A percentile compares a stretch with the other conserved stretches of the same genome.
Conservation (phyloP, 1,139 yeast species). For the Saccharomyces pastorianus region DNA sequence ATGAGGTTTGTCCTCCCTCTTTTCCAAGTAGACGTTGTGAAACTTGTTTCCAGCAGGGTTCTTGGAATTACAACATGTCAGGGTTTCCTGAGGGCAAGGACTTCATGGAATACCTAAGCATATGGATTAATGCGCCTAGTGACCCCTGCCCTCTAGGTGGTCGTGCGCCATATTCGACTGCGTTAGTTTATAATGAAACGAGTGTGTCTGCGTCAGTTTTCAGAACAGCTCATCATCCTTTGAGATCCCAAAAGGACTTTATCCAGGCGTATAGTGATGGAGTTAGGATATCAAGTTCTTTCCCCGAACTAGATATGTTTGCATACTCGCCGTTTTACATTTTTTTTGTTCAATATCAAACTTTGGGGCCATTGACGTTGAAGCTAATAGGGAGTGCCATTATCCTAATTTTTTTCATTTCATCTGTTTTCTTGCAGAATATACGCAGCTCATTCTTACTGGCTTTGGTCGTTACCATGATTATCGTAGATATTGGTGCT, state of each 20-base stretch:
- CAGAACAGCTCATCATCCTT: conserved; percentile 73
- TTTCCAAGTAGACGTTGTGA: conserved; percentile 69
- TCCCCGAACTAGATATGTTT: conserved; percentile 55
- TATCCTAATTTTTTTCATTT: conserved; percentile 44
- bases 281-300: conserved; percentile 55
- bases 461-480: conserved; percentile 51
- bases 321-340: conserved; percentile 91
- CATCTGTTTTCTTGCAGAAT: conserved; percentile 61
- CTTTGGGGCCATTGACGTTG: conserved; percentile 52
- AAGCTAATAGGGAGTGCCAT: conserved; percentile 50
- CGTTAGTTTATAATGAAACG: conserved; percentile 43
- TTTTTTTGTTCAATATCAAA: conserved; percentile 78
- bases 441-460: conserved; percentile 50
- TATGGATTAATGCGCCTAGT: conserved; percentile 80
- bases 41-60: conserved; percentile 53
- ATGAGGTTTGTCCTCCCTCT: conserved; percentile 54
- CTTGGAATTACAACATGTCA: conserved; percentile 67
- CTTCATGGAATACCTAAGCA: conserved; percentile 62
- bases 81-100: conserved; percentile 76
- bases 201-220: conserved; percentile 55
- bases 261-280: conserved; percentile 74
- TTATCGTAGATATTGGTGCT: conserved; percentile 69
- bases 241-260: conserved; percentile 76
- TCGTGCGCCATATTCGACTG: conserved; percentile 74
- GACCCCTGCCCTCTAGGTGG: conserved; percentile 96